A percentile compares a stretch with the other conserved stretches of the same genome.
These are phyloP conservation scores for Darksidea phi DNA, from an alignment of 495 filamentous ascomycete species.

Conservation along the genomic window DNA sequence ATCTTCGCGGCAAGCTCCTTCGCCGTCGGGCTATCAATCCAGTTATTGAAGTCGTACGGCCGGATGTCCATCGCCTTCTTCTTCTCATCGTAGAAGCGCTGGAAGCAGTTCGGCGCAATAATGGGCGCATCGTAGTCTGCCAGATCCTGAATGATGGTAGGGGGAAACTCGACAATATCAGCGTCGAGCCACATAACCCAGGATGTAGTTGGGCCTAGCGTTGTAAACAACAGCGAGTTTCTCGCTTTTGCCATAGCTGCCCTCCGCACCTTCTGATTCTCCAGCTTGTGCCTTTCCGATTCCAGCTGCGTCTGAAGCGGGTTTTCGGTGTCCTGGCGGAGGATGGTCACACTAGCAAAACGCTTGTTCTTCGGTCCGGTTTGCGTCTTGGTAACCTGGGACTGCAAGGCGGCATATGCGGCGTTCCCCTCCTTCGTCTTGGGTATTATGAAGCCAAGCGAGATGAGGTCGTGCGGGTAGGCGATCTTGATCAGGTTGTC, in stretches of 20 bases:
- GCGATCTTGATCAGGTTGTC: slow-evolving; percentile 79
- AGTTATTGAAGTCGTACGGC: slow-evolving; percentile 96
- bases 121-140: slow-evolving; percentile 81
- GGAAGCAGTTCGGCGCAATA: slow-evolving; percentile 93
- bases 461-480: slow-evolving; percentile 93
- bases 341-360: slow-evolving; percentile 88
- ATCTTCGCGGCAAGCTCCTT: slow-evolving; percentile 71
- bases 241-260: slow-evolving; percentile 90
- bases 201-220: slow-evolving; percentile 83
- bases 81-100: slow-evolving; percentile 75
- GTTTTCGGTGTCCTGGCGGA: slow-evolving; percentile 91
- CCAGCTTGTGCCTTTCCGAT: slow-evolving; percentile 81
- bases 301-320: slow-evolving; percentile 79
- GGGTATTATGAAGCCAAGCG: slow-evolving; percentile 93
- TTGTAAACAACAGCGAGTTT: slow-evolving; percentile 96
- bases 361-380: slow-evolving; percentile 72
- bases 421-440: slow-evolving; percentile 84
- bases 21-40: slow-evolving; percentile 82
- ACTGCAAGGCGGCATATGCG: slow-evolving; percentile 77
- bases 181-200: slow-evolving; percentile 97
- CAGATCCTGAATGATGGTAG: slow-evolving; percentile 86
- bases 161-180: slow-evolving; percentile 87
- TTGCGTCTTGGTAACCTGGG: slow-evolving; percentile 80
- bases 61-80: slow-evolving; percentile 67
- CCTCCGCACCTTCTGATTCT: slow-evolving; percentile 80